Percentiles rank a stretch among this genome's conserved stretches.
phyloP scores from a whole-genome alignment of 805 yeast genomes.

The Wickerhamiella alocasiicola region DNA sequence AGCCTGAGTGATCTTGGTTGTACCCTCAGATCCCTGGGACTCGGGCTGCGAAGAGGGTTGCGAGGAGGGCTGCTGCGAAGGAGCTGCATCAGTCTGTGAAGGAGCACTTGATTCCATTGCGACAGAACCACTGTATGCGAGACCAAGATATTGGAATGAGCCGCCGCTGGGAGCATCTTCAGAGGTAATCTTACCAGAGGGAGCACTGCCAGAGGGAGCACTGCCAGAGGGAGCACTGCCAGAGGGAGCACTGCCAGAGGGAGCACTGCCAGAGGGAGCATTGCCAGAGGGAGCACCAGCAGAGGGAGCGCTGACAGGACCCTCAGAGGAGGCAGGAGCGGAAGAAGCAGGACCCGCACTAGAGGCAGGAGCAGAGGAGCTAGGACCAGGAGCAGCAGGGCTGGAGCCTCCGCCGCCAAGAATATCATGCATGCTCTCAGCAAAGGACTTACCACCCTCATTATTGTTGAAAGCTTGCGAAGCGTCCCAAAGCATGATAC shows the following conservation, averaged over 20 bases:
- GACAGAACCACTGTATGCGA: neutral
- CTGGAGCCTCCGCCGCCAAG: slow-evolving; percentile 24
- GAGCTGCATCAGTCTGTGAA: neutral
- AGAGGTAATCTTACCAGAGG: slow-evolving; percentile 4
- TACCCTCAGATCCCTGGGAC: neutral
- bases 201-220: no score
- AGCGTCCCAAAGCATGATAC: slow-evolving; percentile 81
- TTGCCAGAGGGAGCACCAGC: neutral
- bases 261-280: no score
- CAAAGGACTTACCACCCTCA: slow-evolving; percentile 35
- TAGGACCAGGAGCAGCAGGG: neutral
- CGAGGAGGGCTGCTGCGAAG: neutral
- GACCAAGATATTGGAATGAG: neutral
- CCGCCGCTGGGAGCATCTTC: slow-evolving; percentile 7
- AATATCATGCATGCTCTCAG: slow-evolving; percentile 33
- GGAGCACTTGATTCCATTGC: neutral
- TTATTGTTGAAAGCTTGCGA: slow-evolving; percentile 42
- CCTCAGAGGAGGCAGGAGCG: neutral
- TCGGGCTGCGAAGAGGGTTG: no score
- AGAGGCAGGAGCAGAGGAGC: neutral
- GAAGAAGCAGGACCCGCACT: slow-evolving; percentile 7
- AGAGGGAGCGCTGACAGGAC: neutral
- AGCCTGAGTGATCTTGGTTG: slow-evolving; percentile 1
- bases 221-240: no score
- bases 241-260: no score